A percentile compares a stretch with the other conserved stretches of the same genome.
These are phyloP conservation scores for Rhododendron simsii DNA, from an alignment of 148 eudicot genomes.

Conservation along the genomic window DNA sequence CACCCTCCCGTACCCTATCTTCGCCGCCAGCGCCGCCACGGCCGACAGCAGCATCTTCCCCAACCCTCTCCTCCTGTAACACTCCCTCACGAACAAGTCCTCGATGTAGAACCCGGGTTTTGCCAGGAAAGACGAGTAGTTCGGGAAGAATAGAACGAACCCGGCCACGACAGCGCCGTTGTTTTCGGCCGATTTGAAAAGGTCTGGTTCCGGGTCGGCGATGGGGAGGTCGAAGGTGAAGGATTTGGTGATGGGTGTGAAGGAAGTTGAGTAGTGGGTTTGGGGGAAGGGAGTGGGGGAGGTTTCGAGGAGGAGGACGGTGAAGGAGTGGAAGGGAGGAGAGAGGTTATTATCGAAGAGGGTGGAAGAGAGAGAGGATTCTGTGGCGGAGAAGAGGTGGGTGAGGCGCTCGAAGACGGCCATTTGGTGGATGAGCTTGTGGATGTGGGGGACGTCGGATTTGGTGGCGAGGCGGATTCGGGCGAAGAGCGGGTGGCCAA, in stretches of 20 bases:
- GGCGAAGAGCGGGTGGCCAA: conserved; percentile 39
- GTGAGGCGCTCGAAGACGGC: conserved; percentile 70
- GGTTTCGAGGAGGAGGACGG: conserved; percentile 69
- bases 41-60: conserved; percentile 64
- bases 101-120: conserved; percentile 81
- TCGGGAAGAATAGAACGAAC: conserved; percentile 68
- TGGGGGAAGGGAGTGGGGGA: conserved; percentile 44
- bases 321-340: conserved; percentile 71
- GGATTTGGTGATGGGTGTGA: conserved; percentile 43
- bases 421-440: conserved; percentile 77
- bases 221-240: conserved; percentile 28
- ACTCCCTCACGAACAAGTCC: conserved; percentile 77
- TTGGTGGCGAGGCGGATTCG: conserved; percentile 59
- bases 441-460: conserved; percentile 63
- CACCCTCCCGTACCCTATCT: conserved; percentile 66
- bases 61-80: conserved; percentile 61
- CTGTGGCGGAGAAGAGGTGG: conserved; percentile 60
- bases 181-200: conserved; percentile 15
- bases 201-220: conserved; percentile 34
- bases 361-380: conserved; percentile 55
- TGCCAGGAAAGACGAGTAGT: conserved; percentile 68
- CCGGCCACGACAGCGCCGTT: conserved; percentile 48
- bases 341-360: conserved; percentile 43
- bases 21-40: conserved; percentile 66
- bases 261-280: conserved; percentile 24